phyloP scores from a whole-genome alignment of 495 filamentous ascomycete species.

The Aspergillus ostianus region DNA sequence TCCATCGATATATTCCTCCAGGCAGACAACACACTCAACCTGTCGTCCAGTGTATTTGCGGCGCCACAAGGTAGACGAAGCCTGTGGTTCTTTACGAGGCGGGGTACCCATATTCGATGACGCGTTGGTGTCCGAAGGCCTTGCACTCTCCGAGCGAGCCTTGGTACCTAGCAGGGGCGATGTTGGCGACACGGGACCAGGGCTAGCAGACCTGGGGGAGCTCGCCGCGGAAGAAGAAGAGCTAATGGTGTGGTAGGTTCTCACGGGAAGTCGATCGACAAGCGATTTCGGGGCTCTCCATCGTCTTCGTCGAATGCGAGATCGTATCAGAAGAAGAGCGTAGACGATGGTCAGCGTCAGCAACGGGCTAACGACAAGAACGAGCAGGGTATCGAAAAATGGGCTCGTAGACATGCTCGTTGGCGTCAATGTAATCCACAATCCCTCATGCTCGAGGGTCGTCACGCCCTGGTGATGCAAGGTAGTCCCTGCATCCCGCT shows the following conservation, averaged over 20 bases:
- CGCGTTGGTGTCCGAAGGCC: conserved; percentile 40
- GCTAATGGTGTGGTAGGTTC: conserved; percentile 85
- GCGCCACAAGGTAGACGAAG: conserved; percentile 57
- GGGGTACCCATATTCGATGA: conserved; percentile 31
- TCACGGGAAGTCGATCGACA: conserved; percentile 89
- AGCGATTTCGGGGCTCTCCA: conserved; percentile 97
- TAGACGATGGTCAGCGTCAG: conserved; percentile 94
- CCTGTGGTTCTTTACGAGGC: conserved; percentile 48
- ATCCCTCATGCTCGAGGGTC: conserved; percentile 64
- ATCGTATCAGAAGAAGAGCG: conserved; percentile 80
- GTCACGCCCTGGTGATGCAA: conserved; percentile 17
- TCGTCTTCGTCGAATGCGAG: conserved; percentile 81
- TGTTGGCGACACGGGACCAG: conserved; percentile 60
- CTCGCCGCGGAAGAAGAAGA: conserved; percentile 53
- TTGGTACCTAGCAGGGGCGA: conserved; percentile 64
- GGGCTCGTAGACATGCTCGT: conserved; percentile 88
- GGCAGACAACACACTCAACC: conserved; percentile 93
- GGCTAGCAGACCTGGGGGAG: conserved; percentile 51
- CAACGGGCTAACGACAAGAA: conserved; percentile 87
- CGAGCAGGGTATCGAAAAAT: conserved; percentile 92
- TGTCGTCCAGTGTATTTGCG: conserved; percentile 84
- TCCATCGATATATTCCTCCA: conserved; percentile 96
- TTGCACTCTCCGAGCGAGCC: conserved; percentile 28
- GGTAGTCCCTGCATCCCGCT: conserved; percentile 8
- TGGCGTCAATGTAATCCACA: conserved; percentile 94